Evolutionary conservation across 164 flowering plant genomes (phyloP).

Genomic region (Buxus sempervirens): DNA sequence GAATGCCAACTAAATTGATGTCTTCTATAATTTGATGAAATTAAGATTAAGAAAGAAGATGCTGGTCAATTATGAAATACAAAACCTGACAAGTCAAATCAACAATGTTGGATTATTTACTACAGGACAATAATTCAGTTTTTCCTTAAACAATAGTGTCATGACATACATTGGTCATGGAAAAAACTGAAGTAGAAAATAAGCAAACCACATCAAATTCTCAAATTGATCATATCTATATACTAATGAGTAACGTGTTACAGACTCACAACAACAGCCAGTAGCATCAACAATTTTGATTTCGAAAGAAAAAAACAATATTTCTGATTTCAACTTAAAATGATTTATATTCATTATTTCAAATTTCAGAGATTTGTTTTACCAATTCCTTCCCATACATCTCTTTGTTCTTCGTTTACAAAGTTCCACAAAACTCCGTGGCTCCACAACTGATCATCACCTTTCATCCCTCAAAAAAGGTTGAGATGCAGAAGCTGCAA

Average conservation of each 20-base stretch:
- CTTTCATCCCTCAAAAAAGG: slow-evolving; percentile 46
- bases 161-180: not conserved
- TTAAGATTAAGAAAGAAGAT: too few species aligned
- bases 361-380: not conserved
- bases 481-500: slow-evolving; percentile 46
- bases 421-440: not conserved
- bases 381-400: not conserved
- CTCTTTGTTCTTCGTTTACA: not conserved
- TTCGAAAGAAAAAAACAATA: too few species aligned
- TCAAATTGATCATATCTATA: not conserved
- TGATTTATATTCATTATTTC: slow-evolving; percentile 1
- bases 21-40: too few species aligned
- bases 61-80: too few species aligned
- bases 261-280: not conserved
- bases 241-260: not conserved
- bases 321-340: not conserved
- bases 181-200: not conserved
- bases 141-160: not conserved
- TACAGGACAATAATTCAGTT: too few species aligned
- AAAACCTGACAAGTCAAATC: too few species aligned
- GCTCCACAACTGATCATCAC: slow-evolving; percentile 12
- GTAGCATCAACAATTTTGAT: not conserved
- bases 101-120: too few species aligned
- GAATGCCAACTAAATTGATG: too few species aligned
- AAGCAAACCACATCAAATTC: not conserved